Conservation (phyloP, 2,329 filamentous ascomycete genomes). For the Fusarium keratoplasticum region DNA sequence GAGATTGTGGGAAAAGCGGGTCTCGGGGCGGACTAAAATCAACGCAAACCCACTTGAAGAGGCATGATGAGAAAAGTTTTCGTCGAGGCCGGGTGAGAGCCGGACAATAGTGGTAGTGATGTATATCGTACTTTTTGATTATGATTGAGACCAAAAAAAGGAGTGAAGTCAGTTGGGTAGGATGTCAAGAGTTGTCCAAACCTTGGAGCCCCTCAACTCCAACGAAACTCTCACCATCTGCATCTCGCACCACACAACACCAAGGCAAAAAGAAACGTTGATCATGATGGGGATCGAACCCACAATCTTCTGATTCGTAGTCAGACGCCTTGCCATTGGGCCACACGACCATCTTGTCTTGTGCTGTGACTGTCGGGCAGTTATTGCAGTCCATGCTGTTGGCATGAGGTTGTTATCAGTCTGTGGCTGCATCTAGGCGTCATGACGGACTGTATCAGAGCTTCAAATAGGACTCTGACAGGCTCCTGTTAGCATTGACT, state of each 20-base stretch:
- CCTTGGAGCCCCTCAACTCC: not conserved
- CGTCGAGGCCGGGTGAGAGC: not conserved
- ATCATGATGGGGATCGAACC: conserved; percentile 43
- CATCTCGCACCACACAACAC: not conserved
- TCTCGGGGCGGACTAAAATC: not conserved
- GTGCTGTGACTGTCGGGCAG: not conserved
- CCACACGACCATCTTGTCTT: conserved; percentile 13
- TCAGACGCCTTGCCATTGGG: conserved; percentile 44
- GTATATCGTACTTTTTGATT: not conserved
- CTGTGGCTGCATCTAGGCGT: not conserved
- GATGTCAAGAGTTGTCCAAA: not conserved
- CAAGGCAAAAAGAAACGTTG: conserved; percentile 16
- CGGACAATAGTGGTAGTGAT: not conserved
- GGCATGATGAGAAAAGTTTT: not conserved
- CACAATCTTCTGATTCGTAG: conserved; percentile 46
- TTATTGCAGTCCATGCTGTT: not conserved
- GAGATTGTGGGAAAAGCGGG: not conserved
- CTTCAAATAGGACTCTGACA: accelerated
- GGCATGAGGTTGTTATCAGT: not conserved
- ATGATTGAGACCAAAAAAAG: not conserved
- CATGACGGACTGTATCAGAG: not conserved
- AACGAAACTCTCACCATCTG: not conserved
- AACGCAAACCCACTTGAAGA: not conserved
- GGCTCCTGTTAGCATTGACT: not conserved
- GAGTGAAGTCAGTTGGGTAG: not conserved